Base-by-base conservation (phyloP, 371 early-diverging fungal species). In the Rhizopus microsporus region DNA sequence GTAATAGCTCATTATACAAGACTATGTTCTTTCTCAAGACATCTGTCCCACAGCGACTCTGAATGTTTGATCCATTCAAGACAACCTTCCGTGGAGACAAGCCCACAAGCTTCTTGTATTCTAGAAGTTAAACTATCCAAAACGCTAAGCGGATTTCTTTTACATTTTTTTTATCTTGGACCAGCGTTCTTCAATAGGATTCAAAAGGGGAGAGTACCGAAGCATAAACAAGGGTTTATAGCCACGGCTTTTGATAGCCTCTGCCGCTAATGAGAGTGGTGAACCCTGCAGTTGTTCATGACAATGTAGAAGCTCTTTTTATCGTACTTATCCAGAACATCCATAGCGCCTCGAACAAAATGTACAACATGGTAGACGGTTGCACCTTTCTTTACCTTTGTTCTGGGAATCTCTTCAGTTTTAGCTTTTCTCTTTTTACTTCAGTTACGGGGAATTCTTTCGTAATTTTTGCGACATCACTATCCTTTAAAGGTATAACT, bases 101-200 rank as follows among this genome's bases (percentile, higher is more conserved):
- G 17, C 17, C 17, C 23, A 17, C 45, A 45, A 17, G 17, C 45
- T 45, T 15, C 45, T 15, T 12, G 45, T 17, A 45, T 12, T 12
- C 45, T 12, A 45, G 45, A 23, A 15, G 45, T 45, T 7, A 45
- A 45, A 45, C 16, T 45, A 45, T 45, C 45, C 17, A 17, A 12
- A 15, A 8, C 17, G 17, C 17, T 17, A 45, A 45, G 45, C 17
- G 45, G 12, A 17, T 45, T 45, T 45, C 45, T 45, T 17, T 45
- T 45, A 17, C 7, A 8, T 12, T 45, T 51, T 34, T 37, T 51
- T 48, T 10, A 51, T 51, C 33, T 55, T 55, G 23, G 30, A 30
- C 55, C 55, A 45, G 32, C 45, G 45, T 34, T 55, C 55, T 55
- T 55, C 55, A 16, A 45, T 55, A 15, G 55, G 55, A 17, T 45